These are phyloP conservation scores for Suillus paluster DNA, from an alignment of 768 basidiomycete genomes.

Conservation along the genomic window DNA sequence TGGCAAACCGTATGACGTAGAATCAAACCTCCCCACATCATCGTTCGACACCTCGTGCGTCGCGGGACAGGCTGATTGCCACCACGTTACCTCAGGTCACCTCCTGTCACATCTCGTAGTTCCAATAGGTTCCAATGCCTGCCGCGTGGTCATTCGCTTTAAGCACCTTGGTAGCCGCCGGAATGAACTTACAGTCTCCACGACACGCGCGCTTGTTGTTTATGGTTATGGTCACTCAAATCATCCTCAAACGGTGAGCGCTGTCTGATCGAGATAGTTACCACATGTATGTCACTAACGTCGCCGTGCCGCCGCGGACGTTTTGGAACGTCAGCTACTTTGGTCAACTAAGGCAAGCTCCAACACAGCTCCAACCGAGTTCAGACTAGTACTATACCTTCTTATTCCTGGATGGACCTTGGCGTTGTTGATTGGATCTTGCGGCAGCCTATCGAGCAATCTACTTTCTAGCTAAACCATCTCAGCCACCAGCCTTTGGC, in stretches of 20 bases:
- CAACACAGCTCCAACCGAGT: background rate
- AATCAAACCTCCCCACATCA: background rate
- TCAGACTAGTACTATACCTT: background rate
- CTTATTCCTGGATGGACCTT: background rate
- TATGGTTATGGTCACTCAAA: background rate
- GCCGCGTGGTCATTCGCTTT: background rate
- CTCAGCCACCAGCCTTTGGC: background rate
- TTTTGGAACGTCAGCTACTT: background rate
- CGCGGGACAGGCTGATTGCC: too few species aligned
- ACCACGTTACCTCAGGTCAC: background rate
- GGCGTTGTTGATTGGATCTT: background rate
- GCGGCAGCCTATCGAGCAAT: background rate
- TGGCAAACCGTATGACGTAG: background rate
- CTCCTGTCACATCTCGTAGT: background rate
- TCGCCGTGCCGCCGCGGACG: background rate
- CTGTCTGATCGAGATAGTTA: background rate
- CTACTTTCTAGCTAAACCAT: background rate
- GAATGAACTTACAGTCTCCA: background rate
- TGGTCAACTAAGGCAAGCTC: background rate
- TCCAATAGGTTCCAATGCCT: background rate
- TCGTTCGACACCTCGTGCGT: too few species aligned
- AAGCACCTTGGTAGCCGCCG: background rate
- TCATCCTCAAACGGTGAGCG: background rate
- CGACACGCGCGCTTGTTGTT: background rate
- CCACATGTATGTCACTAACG: background rate